Evolutionary conservation across 2,329 filamentous ascomycete genomes (phyloP), one percentile per base, ranked within the genome.

Genomic region (Emergomyces africanus): DNA sequence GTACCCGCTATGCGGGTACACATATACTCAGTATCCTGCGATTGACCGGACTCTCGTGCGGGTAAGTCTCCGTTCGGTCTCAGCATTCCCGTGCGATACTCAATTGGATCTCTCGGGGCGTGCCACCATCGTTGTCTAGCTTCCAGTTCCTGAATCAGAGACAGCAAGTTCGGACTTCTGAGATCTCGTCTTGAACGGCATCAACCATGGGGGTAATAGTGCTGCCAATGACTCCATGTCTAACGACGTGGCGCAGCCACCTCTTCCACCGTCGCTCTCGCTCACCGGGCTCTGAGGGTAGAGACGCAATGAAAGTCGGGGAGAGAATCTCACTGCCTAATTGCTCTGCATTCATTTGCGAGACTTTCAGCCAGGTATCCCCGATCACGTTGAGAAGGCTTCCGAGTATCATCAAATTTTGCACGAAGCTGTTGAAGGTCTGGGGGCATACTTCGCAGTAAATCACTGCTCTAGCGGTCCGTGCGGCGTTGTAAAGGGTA

Each of bases 371-470:
- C 76, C 76, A 78, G 28, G 70, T 66, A 59, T 77, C 75, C 25
- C 72, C 74, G 20, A 76, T 63, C 23, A 76, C 71, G n/a, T 70
- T 77, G 51, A 78, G 64, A 14, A 78, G 66, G 12, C 75, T 76
- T 14, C 72, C 72, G n/a, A 71, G 70, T 54, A 78, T 70, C 73
- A 77, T 77, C 50, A 78, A 70, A 57, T 78, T 78, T 60, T 77
- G 75, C 28, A 75, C 64, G 6, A 71, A 70, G 1, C 74, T 72
- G 39, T 72, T 69, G 59, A 76, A 76, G 39, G 66, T 68, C 42
- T 70, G 69, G 1, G 75, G 75, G 60, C 76, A 78, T 20, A 69
- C 63, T 49, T 67, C 64, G 61, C 76, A 78, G 61, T 73, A 73
- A 30, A 78, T 71, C 15, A 77, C 74, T 23, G 68, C 64, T 35